Evolutionary conservation across 164 flowering plant genomes (phyloP).

Genomic region (grape (Vitis vinifera)): ASM3070453v1 NC_081817.1:22461001-22461500

Average conservation of each 20-base stretch:
- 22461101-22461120: too few species aligned
- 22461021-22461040: too few species aligned
- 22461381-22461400: neutral
- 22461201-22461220: constrained; percentile 81
- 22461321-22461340: constrained; percentile 69
- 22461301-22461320: constrained; percentile 89
- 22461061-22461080: too few species aligned
- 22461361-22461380: neutral
- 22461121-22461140: neutral
- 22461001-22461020: too few species aligned
- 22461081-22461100: too few species aligned
- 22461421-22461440: neutral
- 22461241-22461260: constrained; percentile 63
- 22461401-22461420: neutral
- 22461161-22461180: constrained; percentile 53
- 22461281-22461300: constrained; percentile 78
- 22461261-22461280: constrained; percentile 91
- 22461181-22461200: constrained; percentile 94
- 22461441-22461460: neutral
- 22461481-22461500: constrained; percentile 16
- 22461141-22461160: neutral
- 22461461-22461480: neutral
- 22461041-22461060: too few species aligned
- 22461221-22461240: constrained; percentile 51
- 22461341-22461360: constrained; percentile 2